These are phyloP conservation scores for Neopestalotiopsis sp. DNA, from an alignment of 2,329 filamentous ascomycete species.

Conservation along the genomic window DNA sequence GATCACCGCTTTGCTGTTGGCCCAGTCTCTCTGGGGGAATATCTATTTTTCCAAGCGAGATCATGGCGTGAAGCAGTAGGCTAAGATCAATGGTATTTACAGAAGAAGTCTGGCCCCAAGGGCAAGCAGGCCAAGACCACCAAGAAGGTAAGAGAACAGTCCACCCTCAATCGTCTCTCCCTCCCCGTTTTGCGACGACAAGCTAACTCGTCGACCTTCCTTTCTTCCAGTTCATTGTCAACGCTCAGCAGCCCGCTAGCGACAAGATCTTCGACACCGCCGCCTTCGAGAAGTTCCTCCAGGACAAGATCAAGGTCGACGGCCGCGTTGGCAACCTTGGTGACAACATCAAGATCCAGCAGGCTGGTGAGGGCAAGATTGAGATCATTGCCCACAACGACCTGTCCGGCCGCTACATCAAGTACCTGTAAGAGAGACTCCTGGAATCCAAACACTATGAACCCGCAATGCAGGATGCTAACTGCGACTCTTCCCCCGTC, in stretches of 20 bases:
- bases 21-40: constrained; percentile 52
- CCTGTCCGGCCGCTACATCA: constrained; percentile 98
- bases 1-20: constrained; percentile 93
- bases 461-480: background rate
- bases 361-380: constrained; percentile 95
- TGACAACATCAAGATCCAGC: constrained; percentile 87
- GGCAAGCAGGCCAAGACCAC: constrained; percentile 75
- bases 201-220: constrained; percentile 3
- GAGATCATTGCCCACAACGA: constrained; percentile 97
- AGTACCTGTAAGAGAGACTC: constrained; percentile 81
- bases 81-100: constrained; percentile 72
- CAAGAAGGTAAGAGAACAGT: constrained; percentile 70
- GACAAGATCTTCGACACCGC: constrained; percentile 99
- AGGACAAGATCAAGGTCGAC: constrained; percentile 99
- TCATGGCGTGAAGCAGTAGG: constrained; percentile 86
- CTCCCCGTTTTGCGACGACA: background rate
- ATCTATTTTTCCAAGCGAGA: constrained; percentile 38
- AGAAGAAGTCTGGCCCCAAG: constrained; percentile 70
- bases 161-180: background rate
- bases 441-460: background rate
- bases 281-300: constrained; percentile 99
- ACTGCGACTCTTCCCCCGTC: background rate
- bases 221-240: constrained; percentile 86
- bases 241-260: constrained; percentile 95
- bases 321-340: constrained; percentile 98